Evolutionary conservation across 805 yeast genomes (phyloP).

Genomic region (Lipomyces mesembrius): DNA sequence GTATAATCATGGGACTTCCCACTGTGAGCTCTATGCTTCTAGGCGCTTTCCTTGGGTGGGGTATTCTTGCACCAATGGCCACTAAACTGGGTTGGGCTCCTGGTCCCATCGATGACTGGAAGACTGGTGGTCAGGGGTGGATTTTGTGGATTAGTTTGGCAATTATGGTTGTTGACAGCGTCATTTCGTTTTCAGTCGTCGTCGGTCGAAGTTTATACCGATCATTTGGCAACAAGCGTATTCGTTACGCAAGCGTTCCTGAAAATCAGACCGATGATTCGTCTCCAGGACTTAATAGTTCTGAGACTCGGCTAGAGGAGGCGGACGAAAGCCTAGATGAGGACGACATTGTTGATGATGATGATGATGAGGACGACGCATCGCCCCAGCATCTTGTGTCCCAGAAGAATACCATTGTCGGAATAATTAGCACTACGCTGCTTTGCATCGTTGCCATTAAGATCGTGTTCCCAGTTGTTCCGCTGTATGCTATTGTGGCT

Average conservation of each 20-base stretch:
- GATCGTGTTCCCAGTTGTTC: conserved; percentile 68
- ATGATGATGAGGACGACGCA: conserved; percentile 48
- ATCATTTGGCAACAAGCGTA: conserved; percentile 11
- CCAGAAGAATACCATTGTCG: conserved; percentile 55
- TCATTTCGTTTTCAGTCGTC: conserved; percentile 70
- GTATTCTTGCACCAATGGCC: conserved; percentile 79
- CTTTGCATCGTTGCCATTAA: conserved; percentile 69
- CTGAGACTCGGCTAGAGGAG: conserved; percentile 7
- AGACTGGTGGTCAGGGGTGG: conserved; percentile 95
- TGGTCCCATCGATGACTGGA: conserved; percentile 90
- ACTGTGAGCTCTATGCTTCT: conserved; percentile 89
- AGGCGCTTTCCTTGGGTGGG: conserved; percentile 94
- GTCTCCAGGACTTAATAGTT: not conserved
- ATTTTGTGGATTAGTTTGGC: conserved; percentile 91
- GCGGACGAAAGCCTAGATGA: conserved; percentile 12
- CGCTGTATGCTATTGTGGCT: conserved; percentile 66
- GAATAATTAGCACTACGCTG: conserved; percentile 67
- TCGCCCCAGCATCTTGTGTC: conserved; percentile 57
- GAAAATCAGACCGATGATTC: not conserved
- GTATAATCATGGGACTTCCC: conserved; percentile 94
- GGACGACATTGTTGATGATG: conserved; percentile 36
- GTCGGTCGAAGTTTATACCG: conserved; percentile 29
- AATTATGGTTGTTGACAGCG: conserved; percentile 90
- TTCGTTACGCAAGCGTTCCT: conserved; percentile 18
- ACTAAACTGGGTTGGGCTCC: conserved; percentile 80